Base-by-base conservation (phyloP, 2,329 filamentous ascomycete genomes). In the Xylariaceae sp. region DNA sequence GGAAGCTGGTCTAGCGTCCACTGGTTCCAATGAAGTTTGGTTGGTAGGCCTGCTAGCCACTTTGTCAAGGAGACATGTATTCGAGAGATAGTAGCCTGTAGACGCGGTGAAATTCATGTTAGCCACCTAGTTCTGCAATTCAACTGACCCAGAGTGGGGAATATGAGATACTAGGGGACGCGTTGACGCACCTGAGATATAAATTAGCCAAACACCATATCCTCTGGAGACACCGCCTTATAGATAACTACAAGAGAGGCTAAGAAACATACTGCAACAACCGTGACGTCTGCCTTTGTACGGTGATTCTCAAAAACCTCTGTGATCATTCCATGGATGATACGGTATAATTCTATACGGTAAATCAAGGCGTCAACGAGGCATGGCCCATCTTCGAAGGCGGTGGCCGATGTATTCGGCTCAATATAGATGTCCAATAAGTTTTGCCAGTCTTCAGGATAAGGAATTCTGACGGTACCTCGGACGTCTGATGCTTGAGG, bases 241-340 rank as follows among this genome's bases (percentile, higher is more conserved):
- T 28, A 28, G 22, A 28, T 28, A 28, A 7, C 22, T 7, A 28
- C 22, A 28, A 7, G 22, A 28, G 22, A 28, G 4, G 22, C 22
- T 28, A 28, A 28, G n/a, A 28, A 28, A 28, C 22, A 4, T 28
- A 28, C 22, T 28, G 73, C 74, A 16, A 74, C 65, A 3, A 74
- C 69, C 1, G 70, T 67, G 14, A 70, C 61, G 50, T 75, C 73
- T 1, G 72, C 66, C 42, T 71, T 72, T 6, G 66, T 67, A 34
- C 69, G 66, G 7, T 75, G 69, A 48, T 79, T 79, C 59, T 79
- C 75, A 48, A 77, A 79, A 5, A 79, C 60, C 48, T 78, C 75
- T 1, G 73, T 75, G 49, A 79, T 78, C 69, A 79, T 76, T 34
- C 63, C 67, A 54, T 79, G 76, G 7, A 75, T 64, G 39, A 78